These are phyloP conservation scores for Porcisia hertigi DNA, from an alignment of 208 protist genomes.

Conservation along the genomic window DNA sequence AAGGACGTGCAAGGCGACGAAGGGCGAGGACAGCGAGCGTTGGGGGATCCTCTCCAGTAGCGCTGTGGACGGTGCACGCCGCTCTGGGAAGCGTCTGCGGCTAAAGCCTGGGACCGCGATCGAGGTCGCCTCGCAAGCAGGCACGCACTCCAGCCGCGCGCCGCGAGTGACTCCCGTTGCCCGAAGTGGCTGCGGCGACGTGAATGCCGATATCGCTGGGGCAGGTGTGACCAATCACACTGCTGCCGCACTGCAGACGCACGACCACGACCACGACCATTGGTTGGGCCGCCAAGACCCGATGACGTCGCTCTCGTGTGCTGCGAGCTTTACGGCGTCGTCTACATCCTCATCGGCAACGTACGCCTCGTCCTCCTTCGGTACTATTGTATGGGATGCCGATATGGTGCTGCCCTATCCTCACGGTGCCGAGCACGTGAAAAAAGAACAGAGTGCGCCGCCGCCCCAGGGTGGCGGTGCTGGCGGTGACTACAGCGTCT, in stretches of 20 bases:
- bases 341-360: constrained; percentile 20
- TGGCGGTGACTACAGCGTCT: constrained; percentile 2
- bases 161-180: constrained; percentile 4
- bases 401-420: neutral
- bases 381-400: constrained; percentile 4
- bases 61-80: neutral
- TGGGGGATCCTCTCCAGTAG: neutral
- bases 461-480: neutral
- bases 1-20: neutral
- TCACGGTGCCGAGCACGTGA: neutral
- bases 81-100: neutral
- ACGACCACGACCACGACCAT: neutral
- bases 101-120: constrained; percentile 27
- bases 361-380: constrained; percentile 30
- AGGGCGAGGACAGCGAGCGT: neutral
- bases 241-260: neutral
- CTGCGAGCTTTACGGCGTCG: constrained; percentile 26
- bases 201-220: neutral
- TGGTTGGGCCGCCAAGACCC: constrained; percentile 2
- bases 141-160: constrained; percentile 3
- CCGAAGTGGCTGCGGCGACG: neutral
- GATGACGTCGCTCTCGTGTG: constrained; percentile 32
- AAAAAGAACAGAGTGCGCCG: neutral
- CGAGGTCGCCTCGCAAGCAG: constrained; percentile 15
- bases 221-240: neutral